Conservation (phyloP, 2,329 filamentous ascomycete species). For the Mycosphaerella arachidis region DNA sequence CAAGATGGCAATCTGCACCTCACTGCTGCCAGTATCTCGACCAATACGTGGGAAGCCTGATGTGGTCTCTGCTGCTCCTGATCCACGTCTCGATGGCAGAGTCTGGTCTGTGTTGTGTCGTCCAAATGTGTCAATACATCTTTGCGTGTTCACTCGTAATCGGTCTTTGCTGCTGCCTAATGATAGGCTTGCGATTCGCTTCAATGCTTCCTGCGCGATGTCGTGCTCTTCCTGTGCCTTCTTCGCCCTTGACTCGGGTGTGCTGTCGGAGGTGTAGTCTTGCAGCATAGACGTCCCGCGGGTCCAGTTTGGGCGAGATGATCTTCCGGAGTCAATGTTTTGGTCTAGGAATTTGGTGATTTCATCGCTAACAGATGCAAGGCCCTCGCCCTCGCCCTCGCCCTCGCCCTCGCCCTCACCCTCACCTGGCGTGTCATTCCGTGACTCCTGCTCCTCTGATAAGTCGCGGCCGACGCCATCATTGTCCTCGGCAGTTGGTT, state of each 20-base stretch:
- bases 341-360: not conserved
- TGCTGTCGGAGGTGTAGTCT: conserved; percentile 32
- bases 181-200: conserved; percentile 70
- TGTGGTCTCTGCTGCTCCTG: conserved; percentile 8
- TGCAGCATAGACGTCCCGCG: conserved; percentile 1
- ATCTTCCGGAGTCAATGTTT: not conserved
- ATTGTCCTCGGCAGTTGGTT: not conserved
- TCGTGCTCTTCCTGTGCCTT: conserved; percentile 33
- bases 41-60: conserved; percentile 61
- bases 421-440: not conserved
- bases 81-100: conserved; percentile 57
- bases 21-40: conserved; percentile 87
- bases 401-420: no score
- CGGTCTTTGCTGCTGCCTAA: conserved; percentile 76
- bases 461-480: not conserved
- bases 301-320: conserved; percentile 10
- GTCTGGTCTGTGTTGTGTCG: conserved; percentile 77
- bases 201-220: conserved; percentile 69
- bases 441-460: not conserved
- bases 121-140: conserved; percentile 83
- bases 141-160: conserved; percentile 74
- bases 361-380: not conserved
- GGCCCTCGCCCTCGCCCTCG: not conserved
- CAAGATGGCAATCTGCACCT: conserved; percentile 95
- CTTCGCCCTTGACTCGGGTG: conserved; percentile 44